Base-by-base conservation (phyloP, 163 green algal species). In the Chlorella variabilis region DNA sequence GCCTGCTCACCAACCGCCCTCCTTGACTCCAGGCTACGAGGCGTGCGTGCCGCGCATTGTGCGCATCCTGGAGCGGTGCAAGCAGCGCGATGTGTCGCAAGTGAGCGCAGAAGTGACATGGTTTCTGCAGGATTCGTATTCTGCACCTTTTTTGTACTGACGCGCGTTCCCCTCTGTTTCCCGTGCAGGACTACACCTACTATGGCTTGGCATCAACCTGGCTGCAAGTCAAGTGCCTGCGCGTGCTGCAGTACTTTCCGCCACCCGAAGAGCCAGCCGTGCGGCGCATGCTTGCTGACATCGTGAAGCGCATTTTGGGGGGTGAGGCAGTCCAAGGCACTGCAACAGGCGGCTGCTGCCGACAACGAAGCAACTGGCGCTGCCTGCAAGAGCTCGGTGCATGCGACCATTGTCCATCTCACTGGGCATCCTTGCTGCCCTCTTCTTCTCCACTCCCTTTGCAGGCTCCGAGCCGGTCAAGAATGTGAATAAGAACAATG, bases 401-500 rank as follows among this genome's bases (percentile, higher is more conserved):
- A n/a, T n/a, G n/a, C n/a, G n/a, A n/a, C 51, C 51, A 8, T 15
- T 62, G 9, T 5, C 51, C 51, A 62, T n/a, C 15, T 25, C 51
- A n/a, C n/a, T n/a, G n/a, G n/a, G n/a, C n/a, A 62, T 62, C 9
- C 51, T 62, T 62, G 45, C 11, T 15, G 11, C 45, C 45, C 45
- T 23, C 45, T 23, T 54, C 4, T 62, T 25, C 9, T 4, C 51
- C 20, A 15, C 15, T 4, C 4, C 15, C 21, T 29, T 62, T 62
- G 45, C 82, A 67, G 91, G 86, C 68, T 86, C 56, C 48, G 92
- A 94, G 83, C 76, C 82, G 27, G 88, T 92, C 23, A 97, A 97
- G 84, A 96, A 98, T 84, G 81, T 93, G 45, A 99, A 99, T 92
- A 99, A 99, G 89, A 96, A 94, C 88, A 99, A 99, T 81, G 97